These are phyloP conservation scores for Tylopilus sp. DNA, from an alignment of 768 basidiomycete species.

Conservation along the genomic window DNA sequence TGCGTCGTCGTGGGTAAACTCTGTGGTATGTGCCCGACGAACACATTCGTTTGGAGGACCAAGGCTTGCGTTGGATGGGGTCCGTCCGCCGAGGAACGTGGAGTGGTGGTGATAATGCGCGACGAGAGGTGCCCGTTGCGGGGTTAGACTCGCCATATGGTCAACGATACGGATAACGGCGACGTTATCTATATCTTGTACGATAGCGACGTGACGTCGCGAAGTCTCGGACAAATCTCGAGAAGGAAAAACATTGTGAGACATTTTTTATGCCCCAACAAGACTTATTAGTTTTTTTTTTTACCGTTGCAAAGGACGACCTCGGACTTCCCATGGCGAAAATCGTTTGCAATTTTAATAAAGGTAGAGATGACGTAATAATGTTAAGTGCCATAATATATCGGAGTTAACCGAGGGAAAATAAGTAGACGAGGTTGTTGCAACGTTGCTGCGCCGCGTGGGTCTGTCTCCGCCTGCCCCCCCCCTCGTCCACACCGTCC, in stretches of 20 bases:
- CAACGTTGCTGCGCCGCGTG: constrained; percentile 16
- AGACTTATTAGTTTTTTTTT: too few relatives aligned
- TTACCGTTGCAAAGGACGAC: neutral
- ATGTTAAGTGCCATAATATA: constrained; percentile 7
- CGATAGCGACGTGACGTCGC: constrained; percentile 7
- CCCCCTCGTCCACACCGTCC: constrained; percentile 8
- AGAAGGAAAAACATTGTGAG: neutral
- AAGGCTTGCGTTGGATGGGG: too few relatives aligned
- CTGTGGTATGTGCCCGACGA: neutral
- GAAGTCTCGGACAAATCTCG: neutral
- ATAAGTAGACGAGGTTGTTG: constrained; percentile 19
- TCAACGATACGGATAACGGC: neutral
- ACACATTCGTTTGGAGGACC: too few relatives aligned
- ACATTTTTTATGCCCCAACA: too few relatives aligned
- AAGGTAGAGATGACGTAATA: constrained; percentile 11
- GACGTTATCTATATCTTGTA: neutral
- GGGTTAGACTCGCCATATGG: constrained; percentile 7
- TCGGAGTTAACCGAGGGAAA: constrained; percentile 25
- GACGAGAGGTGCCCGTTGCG: neutral
- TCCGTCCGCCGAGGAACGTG: neutral
- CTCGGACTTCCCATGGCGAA: neutral
- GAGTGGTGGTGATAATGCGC: neutral
- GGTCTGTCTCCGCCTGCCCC: constrained; percentile 11
- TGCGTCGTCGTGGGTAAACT: neutral
- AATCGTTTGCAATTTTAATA: neutral